Evolutionary conservation across 306 rosid genomes (phyloP), one percentile per base, ranked within the genome.

Genomic region (Biancaea sappan): DNA sequence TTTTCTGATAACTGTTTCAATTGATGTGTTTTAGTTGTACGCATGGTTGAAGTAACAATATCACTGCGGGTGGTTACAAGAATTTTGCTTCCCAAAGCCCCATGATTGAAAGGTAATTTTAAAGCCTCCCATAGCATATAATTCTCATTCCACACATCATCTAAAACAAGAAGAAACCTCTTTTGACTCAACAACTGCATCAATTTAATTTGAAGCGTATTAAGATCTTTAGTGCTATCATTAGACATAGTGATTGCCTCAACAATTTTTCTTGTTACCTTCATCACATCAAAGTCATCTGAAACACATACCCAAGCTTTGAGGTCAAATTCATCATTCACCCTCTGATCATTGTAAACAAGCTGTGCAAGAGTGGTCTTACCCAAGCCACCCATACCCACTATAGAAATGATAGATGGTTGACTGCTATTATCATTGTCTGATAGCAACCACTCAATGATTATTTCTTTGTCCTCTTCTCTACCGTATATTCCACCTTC

Each of bases 61-160:
- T 24, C 10, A 24, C 56, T 76, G 0, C 83, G 79, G 0, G 85
- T 80, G 0, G 85, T 84, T 56, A 80, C 53, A 22, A 80, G 16
- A 18, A 84, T 65, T 51, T 51, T 74, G 66, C 79, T 77, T 51
- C 72, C 80, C 1, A 1, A 14, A 19, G 71, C 74, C 24, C 61
- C 88, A 70, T 16, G 38, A 28, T 3, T 40, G 19, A 79, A 64
- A 8, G 81, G 66, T 11, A 26, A 38, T 40, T 28, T 26, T 7
- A 83, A 19, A 2, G 32, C 58, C 7, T 37, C 37, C 84, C 84
- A 83, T 0, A 6, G 22, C 37, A 43, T 21, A 34, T 24, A 57
- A 19, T 59, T 68, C 18, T 74, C 76, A 19, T 71, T 34, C 81
- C 86, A 83, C 0, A 83, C 64, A n/a, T 83, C 81, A 5, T 83